These are phyloP conservation scores for Trametes sp. DNA, from an alignment of 1,284 basidiomycete genomes.

Conservation along the genomic window DNA sequence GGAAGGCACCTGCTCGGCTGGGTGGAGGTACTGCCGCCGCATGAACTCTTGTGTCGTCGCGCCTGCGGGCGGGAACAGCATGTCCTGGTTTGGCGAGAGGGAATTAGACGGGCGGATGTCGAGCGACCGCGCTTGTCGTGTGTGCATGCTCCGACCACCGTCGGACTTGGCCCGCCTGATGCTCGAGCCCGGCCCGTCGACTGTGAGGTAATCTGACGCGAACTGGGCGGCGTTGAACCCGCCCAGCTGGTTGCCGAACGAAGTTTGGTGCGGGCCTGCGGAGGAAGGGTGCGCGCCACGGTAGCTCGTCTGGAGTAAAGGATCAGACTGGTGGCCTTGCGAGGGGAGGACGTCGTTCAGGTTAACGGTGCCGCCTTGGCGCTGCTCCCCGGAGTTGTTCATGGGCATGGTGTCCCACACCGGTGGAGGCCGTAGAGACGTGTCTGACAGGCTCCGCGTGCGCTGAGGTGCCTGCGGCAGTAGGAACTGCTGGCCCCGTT, in stretches of 20 bases:
- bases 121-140: slow-evolving; percentile 36
- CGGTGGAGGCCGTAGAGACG: slow-evolving; percentile 58
- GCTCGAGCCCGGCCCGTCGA: slow-evolving; percentile 44
- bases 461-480: slow-evolving; percentile 45
- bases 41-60: slow-evolving; percentile 55
- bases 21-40: slow-evolving; percentile 52
- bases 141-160: slow-evolving; percentile 42
- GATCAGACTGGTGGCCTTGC: slow-evolving; percentile 39
- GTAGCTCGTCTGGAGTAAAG: slow-evolving; percentile 28
- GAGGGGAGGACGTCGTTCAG: slow-evolving; percentile 54
- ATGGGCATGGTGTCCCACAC: slow-evolving; percentile 55
- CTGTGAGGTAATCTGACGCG: slow-evolving; percentile 53
- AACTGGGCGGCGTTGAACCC: slow-evolving; percentile 34
- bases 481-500: slow-evolving; percentile 38
- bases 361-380: slow-evolving; percentile 48
- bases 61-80: slow-evolving; percentile 47
- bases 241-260: slow-evolving; percentile 41
- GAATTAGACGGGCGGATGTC: slow-evolving; percentile 36
- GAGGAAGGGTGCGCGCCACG: slow-evolving; percentile 39
- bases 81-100: slow-evolving; percentile 25
- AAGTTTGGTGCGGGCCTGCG: slow-evolving; percentile 40
- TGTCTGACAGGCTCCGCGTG: slow-evolving; percentile 66
- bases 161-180: slow-evolving; percentile 58
- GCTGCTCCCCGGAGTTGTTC: slow-evolving; percentile 44
- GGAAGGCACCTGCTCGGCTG: slow-evolving; percentile 48